phyloP scores from a whole-genome alignment of 257 asterid genomes.

The Gentiana macrophylla region DNA sequence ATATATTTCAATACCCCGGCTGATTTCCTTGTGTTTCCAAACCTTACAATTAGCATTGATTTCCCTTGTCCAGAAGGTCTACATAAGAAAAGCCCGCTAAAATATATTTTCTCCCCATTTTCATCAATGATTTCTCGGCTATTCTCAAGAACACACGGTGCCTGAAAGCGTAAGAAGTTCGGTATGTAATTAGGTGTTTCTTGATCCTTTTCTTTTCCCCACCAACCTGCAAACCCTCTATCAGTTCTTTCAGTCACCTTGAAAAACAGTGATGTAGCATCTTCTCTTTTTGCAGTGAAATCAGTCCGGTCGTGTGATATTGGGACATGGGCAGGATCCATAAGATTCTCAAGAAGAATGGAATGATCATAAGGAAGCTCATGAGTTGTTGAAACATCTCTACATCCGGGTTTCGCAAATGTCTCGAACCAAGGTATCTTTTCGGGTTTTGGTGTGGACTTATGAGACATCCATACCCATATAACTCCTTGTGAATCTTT shows the following conservation, averaged over 20 bases:
- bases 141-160: constrained; percentile 85
- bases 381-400: constrained; percentile 65
- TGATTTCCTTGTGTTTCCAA: constrained; percentile 55
- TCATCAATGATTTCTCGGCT: constrained; percentile 49
- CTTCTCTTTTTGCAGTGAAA: constrained; percentile 77
- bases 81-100: constrained; percentile 69
- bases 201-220: constrained; percentile 66
- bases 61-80: constrained; percentile 94
- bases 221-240: constrained; percentile 83
- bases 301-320: constrained; percentile 92
- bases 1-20: constrained; percentile 34
- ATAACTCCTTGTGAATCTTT: constrained; percentile 86
- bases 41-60: constrained; percentile 90
- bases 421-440: constrained; percentile 83
- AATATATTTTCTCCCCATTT: constrained; percentile 52
- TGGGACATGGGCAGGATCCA: constrained; percentile 97
- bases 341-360: constrained; percentile 87
- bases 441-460: constrained; percentile 43
- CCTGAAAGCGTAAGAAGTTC: constrained; percentile 54
- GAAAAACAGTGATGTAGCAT: constrained; percentile 59
- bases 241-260: constrained; percentile 65
- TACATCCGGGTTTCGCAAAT: constrained; percentile 54
- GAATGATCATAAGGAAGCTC: constrained; percentile 97
- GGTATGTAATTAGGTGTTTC: constrained; percentile 38
- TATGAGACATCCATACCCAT: constrained; percentile 95